phyloP scores from a whole-genome alignment of 176 grass and related monocot species.

The Urochloa ruziziensis region DNA sequence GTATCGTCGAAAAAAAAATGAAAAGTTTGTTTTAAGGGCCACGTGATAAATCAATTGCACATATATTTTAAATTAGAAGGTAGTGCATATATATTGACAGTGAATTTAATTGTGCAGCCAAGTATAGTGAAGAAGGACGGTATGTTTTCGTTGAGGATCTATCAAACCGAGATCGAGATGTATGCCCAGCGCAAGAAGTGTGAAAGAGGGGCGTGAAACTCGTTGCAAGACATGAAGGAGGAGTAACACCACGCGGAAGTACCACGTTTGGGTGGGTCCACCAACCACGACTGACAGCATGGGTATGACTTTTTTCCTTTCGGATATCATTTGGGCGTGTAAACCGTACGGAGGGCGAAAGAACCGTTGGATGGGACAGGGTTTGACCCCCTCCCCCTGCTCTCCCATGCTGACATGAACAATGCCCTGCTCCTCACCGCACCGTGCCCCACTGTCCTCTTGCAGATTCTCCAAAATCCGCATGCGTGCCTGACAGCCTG shows the following conservation, averaged over 20 bases:
- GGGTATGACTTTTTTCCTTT: background rate
- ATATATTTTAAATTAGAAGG: too few relatives aligned
- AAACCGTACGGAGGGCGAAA: conserved; percentile 7
- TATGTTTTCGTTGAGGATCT: too few relatives aligned
- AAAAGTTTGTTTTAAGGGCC: background rate
- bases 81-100: too few relatives aligned
- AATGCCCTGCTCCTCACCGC: background rate
- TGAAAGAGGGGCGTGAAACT: background rate
- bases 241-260: background rate
- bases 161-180: too few relatives aligned
- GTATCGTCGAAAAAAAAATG: background rate
- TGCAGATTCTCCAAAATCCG: background rate
- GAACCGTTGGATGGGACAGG: conserved; percentile 31
- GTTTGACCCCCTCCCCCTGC: background rate
- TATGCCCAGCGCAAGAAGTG: background rate
- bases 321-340: background rate
- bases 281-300: background rate
- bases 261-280: background rate
- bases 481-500: background rate
- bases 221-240: background rate
- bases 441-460: background rate
- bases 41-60: background rate
- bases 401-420: background rate
- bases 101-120: background rate
- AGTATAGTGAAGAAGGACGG: background rate